A percentile compares a stretch with the other conserved stretches of the same genome.
phyloP scores from a whole-genome alignment of 441 rosid species.

The Kokia cookei region DNA sequence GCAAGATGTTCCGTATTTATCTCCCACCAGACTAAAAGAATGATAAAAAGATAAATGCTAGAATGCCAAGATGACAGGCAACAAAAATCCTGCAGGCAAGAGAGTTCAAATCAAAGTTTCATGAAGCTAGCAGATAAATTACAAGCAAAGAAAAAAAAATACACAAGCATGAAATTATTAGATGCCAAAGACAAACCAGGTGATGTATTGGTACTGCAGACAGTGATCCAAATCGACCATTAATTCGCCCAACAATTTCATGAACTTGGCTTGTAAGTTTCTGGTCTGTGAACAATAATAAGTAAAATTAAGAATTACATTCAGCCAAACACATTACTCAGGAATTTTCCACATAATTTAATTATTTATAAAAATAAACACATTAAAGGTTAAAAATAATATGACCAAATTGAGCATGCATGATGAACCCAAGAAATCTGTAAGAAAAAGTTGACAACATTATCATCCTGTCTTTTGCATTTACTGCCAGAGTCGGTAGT shows the following conservation, averaged over 20 bases:
- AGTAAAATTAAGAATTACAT: neutral
- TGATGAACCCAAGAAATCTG: neutral
- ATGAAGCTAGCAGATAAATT: conserved; percentile 1
- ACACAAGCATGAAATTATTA: neutral
- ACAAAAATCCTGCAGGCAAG: neutral
- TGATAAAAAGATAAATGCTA: neutral
- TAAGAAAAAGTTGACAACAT: neutral
- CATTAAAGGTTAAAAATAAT: neutral
- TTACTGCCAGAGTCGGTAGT: neutral
- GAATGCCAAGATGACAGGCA: neutral
- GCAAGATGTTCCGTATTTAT: neutral
- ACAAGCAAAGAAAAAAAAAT: neutral
- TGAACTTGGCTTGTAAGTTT: conserved; percentile 99
- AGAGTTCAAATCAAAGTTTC: neutral
- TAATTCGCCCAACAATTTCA: conserved; percentile 98
- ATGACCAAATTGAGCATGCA: neutral
- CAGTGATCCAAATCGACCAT: conserved; percentile 98
- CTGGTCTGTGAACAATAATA: conserved; percentile 62
- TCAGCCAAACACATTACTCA: neutral
- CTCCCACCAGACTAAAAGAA: neutral
- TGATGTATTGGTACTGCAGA: conserved; percentile 98
- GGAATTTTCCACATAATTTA: neutral
- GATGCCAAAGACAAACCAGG: conserved; percentile 54
- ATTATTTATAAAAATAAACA: neutral
- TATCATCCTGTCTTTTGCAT: neutral